These are phyloP conservation scores for Eimeria brunetti DNA, from an alignment of 169 alveolate species.

Conservation along the genomic window DNA sequence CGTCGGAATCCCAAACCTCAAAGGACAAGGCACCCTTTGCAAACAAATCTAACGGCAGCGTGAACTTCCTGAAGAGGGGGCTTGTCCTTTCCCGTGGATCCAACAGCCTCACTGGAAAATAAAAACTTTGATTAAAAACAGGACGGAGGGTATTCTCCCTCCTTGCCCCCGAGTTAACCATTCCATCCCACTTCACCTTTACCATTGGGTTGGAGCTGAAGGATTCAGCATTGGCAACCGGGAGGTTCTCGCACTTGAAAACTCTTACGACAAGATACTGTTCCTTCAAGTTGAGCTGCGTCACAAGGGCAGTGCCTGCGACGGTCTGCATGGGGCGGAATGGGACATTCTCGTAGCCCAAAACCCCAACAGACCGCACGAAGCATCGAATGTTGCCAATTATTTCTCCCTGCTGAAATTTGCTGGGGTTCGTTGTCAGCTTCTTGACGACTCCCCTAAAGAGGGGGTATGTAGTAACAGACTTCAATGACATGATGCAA, in stretches of 20 bases:
- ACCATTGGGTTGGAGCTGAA: slow-evolving; percentile 86
- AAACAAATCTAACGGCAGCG: slow-evolving; percentile 83
- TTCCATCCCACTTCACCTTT: slow-evolving; percentile 78
- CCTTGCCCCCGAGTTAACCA: slow-evolving; percentile 77
- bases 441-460: slow-evolving; percentile 83
- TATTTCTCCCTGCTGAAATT: slow-evolving; percentile 84
- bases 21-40: slow-evolving; percentile 83
- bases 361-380: slow-evolving; percentile 83
- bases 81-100: slow-evolving; percentile 82
- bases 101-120: slow-evolving; percentile 85
- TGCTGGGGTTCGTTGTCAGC: slow-evolving; percentile 82
- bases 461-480: slow-evolving; percentile 84
- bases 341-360: slow-evolving; percentile 79
- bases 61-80: slow-evolving; percentile 65
- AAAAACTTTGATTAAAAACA: slow-evolving; percentile 85
- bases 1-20: slow-evolving; percentile 87
- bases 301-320: slow-evolving; percentile 84
- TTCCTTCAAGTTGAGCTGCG: slow-evolving; percentile 84
- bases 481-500: slow-evolving; percentile 83
- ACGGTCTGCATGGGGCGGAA: slow-evolving; percentile 83
- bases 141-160: slow-evolving; percentile 85
- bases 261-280: slow-evolving; percentile 84
- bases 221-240: slow-evolving; percentile 84
- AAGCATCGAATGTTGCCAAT: slow-evolving; percentile 85
- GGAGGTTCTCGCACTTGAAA: slow-evolving; percentile 85